Percentiles rank a stretch among this genome's conserved stretches.
Evolutionary conservation across 768 basidiomycete genomes (phyloP).

Genomic region (Lentinula lateritia): DNA sequence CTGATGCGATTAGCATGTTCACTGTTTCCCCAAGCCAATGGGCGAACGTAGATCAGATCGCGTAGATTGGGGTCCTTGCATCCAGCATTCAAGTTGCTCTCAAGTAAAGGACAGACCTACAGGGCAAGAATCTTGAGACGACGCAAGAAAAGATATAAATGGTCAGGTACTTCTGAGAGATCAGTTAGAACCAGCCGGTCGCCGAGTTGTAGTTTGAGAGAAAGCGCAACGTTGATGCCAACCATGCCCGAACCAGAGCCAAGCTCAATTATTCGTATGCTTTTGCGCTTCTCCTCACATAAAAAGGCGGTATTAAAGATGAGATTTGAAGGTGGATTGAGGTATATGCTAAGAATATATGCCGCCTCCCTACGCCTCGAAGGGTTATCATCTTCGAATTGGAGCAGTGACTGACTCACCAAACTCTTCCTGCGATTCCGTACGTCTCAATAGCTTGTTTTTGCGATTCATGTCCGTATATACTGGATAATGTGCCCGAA

Average conservation of each 20-base stretch:
- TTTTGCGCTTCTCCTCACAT: conserved; percentile 4
- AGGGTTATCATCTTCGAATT: conserved; percentile 10
- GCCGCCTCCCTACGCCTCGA: conserved; percentile 62
- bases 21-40: conserved; percentile 67
- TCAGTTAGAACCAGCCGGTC: conserved; percentile 63
- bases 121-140: not conserved
- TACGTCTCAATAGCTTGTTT: conserved; percentile 58
- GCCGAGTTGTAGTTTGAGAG: conserved; percentile 28
- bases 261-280: conserved; percentile 55
- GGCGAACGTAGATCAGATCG: conserved; percentile 37
- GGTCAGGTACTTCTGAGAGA: conserved; percentile 58
- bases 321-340: conserved; percentile 28
- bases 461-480: conserved; percentile 27
- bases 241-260: conserved; percentile 77
- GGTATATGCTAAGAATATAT: conserved; percentile 52
- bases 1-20: conserved; percentile 36
- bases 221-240: conserved; percentile 31
- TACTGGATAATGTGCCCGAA: not conserved
- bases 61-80: not conserved
- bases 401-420: conserved; percentile 41
- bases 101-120: conserved; percentile 44
- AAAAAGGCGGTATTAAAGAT: conserved; percentile 55
- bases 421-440: conserved; percentile 83
- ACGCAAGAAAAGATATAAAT: not conserved
- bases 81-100: conserved; percentile 26